phyloP scores from a whole-genome alignment of 2,329 filamentous ascomycete genomes.

The Fonsecaea nubica region DNA sequence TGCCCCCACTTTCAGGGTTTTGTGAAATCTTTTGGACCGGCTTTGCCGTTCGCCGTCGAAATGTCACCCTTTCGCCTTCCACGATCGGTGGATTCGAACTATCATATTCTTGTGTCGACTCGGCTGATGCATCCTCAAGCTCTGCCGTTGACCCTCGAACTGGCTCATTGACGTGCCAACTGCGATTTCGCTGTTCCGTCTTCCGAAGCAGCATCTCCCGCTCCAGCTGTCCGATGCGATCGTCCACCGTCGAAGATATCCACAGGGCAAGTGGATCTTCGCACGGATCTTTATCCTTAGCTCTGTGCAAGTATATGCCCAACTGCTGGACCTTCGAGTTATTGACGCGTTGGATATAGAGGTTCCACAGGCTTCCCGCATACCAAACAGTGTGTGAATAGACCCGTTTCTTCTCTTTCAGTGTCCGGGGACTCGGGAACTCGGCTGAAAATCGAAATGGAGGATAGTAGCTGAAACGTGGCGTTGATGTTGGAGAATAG shows the following conservation, averaged over 20 bases:
- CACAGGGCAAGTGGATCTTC: slow-evolving; percentile 47
- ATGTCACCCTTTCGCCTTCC: slow-evolving; percentile 37
- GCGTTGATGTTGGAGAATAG: slow-evolving; percentile 32
- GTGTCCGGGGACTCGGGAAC: slow-evolving; percentile 61
- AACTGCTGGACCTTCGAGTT: slow-evolving; percentile 63
- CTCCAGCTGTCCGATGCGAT: slow-evolving; percentile 61
- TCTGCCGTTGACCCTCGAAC: slow-evolving; percentile 29
- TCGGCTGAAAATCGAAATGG: slow-evolving; percentile 66
- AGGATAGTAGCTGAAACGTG: slow-evolving; percentile 60
- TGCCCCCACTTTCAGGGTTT: slow-evolving; percentile 30
- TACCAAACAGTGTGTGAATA: slow-evolving; percentile 67
- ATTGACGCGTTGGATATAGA: slow-evolving; percentile 67
- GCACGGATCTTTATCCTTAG: slow-evolving; percentile 60
- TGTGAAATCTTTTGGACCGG: slow-evolving; percentile 40
- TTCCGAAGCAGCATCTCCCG: slow-evolving; percentile 58
- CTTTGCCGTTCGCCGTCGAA: slow-evolving; percentile 39
- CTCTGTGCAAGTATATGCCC: slow-evolving; percentile 65
- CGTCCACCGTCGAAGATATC: slow-evolving; percentile 56
- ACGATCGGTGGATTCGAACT: slow-evolving; percentile 8
- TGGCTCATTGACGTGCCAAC: slow-evolving; percentile 43
- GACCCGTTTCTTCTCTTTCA: slow-evolving; percentile 66
- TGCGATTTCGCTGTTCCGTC: slow-evolving; percentile 39
- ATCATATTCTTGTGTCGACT: slow-evolving; percentile 33
- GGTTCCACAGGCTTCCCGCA: slow-evolving; percentile 65
- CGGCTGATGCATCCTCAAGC: slow-evolving; percentile 28